Percentiles rank a stretch among this genome's conserved stretches.
phyloP scores from a whole-genome alignment of 768 basidiomycete species.

The Suillus cothurnatus region DNA sequence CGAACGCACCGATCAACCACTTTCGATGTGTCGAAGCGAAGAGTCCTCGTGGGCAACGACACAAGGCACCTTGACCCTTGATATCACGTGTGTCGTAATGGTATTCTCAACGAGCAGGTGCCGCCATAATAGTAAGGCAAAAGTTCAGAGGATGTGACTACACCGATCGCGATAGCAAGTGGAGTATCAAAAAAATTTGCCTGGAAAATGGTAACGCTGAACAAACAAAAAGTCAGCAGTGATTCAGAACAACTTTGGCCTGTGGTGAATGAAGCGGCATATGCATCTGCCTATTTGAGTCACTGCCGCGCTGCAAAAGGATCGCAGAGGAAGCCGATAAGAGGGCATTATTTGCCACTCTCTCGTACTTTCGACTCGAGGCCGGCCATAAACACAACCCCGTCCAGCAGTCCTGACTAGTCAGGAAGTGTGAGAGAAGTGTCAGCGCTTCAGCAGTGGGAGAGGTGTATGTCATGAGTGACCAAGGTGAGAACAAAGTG shows the following conservation, averaged over 20 bases:
- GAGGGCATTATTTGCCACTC: slow-evolving; percentile 1
- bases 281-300: slow-evolving; percentile 13
- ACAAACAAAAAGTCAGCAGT: background rate
- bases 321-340: slow-evolving; percentile 15
- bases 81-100: background rate
- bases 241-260: background rate
- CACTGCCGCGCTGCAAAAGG: slow-evolving; percentile 8
- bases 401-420: background rate
- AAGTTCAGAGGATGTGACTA: background rate
- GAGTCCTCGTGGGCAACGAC: background rate
- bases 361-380: slow-evolving; percentile 15
- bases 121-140: background rate
- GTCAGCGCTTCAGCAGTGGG: background rate
- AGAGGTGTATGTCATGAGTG: background rate
- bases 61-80: slow-evolving; percentile 2
- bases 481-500: background rate
- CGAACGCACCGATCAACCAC: slow-evolving; percentile 8
- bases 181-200: background rate
- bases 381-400: background rate
- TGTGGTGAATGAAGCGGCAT: slow-evolving; percentile 4
- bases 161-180: slow-evolving; percentile 1
- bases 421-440: slow-evolving; percentile 2
- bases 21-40: background rate
- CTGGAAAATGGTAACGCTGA: background rate
- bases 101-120: background rate